Conservation (phyloP, 352 stramenopile genomes). For the Phytophthora nicotianae region DNA sequence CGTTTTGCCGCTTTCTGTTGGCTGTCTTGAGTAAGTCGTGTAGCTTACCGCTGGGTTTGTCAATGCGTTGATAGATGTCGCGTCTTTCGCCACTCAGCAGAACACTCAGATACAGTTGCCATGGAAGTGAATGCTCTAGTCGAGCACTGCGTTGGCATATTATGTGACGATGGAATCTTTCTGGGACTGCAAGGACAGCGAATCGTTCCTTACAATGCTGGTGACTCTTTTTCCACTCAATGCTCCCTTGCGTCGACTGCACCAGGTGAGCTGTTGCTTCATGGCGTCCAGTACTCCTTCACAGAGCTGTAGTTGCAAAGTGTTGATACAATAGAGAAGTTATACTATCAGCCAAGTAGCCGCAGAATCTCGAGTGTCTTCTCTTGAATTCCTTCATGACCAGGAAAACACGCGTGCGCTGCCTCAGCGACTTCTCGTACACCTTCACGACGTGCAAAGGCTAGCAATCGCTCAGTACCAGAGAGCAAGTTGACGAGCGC, state of each 20-base stretch:
- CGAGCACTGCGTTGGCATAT: slow-evolving; percentile 41
- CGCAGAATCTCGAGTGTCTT: slow-evolving; percentile 76
- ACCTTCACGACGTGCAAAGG: slow-evolving; percentile 66
- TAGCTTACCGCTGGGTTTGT: slow-evolving; percentile 12
- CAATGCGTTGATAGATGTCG: slow-evolving; percentile 40
- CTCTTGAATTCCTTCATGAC: slow-evolving; percentile 80
- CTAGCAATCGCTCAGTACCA: slow-evolving; percentile 48
- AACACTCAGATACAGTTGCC: slow-evolving; percentile 15
- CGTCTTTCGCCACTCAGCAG: slow-evolving; percentile 34
- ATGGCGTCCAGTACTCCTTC: slow-evolving; percentile 53
- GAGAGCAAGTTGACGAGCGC: slow-evolving; percentile 73
- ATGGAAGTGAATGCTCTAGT: slow-evolving; percentile 45
- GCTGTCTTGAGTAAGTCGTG: not conserved
- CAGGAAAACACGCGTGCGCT: slow-evolving; percentile 80
- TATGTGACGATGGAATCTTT: slow-evolving; percentile 54
- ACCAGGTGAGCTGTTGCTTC: slow-evolving; percentile 41
- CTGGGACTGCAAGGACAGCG: slow-evolving; percentile 45
- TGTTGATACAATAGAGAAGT: slow-evolving; percentile 30
- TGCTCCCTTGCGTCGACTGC: slow-evolving; percentile 36
- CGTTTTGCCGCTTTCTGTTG: slow-evolving; percentile 3
- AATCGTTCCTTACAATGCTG: slow-evolving; percentile 32
- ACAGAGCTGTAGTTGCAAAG: slow-evolving; percentile 25
- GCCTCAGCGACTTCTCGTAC: slow-evolving; percentile 85
- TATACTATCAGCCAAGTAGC: slow-evolving; percentile 32
- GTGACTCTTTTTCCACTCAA: slow-evolving; percentile 46